A percentile compares a stretch with the other conserved stretches of the same genome.
Conservation (phyloP, 108 stramenopile species). For the Conticribra guillardii region DNA sequence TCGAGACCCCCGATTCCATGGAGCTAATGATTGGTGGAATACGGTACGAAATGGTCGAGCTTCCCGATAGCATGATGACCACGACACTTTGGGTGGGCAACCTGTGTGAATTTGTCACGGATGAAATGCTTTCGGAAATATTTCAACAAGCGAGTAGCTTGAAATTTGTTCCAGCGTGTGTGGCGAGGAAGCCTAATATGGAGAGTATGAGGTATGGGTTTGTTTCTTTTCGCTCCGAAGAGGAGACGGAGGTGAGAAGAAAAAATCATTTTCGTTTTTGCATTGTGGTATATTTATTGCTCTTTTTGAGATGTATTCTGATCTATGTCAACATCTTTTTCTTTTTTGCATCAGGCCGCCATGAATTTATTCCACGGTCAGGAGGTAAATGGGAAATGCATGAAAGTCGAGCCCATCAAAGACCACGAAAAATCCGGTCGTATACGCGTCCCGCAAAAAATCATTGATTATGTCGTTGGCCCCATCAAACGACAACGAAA, state of each 20-base stretch:
- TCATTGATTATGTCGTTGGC: constrained; percentile 73
- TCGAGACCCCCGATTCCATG: constrained; percentile 56
- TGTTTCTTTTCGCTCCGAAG: constrained; percentile 70
- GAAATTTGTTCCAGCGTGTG: constrained; percentile 76
- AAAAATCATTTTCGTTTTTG: too few species aligned
- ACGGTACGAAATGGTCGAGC: constrained; percentile 78
- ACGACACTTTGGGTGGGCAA: constrained; percentile 86
- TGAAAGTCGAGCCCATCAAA: constrained; percentile 76
- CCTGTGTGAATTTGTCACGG: constrained; percentile 77
- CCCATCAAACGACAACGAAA: constrained; percentile 39
- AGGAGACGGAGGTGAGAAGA: constrained; percentile 73
- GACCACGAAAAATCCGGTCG: constrained; percentile 72
- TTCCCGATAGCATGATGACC: constrained; percentile 80
- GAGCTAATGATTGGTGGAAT: constrained; percentile 75
- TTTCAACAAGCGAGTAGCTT: constrained; percentile 66
- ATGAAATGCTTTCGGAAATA: constrained; percentile 69
- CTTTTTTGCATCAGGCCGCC: constrained; percentile 44
- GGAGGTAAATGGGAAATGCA: constrained; percentile 56
- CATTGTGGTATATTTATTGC: too few species aligned
- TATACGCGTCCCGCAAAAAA: constrained; percentile 76
- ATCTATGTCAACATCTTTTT: not conserved
- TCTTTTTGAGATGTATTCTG: too few species aligned
- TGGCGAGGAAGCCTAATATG: constrained; percentile 72
- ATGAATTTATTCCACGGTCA: constrained; percentile 69
- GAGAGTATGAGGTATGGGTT: constrained; percentile 75